These are phyloP conservation scores for Phytophthora nicotianae DNA, from an alignment of 352 stramenopile genomes.

Conservation along the genomic window DNA sequence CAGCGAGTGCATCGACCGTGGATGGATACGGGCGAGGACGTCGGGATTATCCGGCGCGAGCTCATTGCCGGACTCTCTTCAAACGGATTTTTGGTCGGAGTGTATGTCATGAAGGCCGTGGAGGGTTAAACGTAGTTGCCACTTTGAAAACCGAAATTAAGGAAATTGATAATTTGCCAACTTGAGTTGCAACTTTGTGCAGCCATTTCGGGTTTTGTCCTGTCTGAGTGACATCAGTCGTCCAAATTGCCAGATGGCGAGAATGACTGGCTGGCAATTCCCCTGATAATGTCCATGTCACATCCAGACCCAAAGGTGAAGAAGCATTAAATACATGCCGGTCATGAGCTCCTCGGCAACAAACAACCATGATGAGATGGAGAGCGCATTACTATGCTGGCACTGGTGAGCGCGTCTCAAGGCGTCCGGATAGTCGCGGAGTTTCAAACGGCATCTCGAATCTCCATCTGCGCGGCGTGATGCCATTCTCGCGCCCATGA, in stretches of 20 bases:
- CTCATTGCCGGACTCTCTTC: conserved; percentile 41
- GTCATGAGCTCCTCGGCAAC: background rate
- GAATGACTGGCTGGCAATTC: conserved; percentile 28
- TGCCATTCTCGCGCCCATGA: conserved; percentile 18
- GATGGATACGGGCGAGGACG: conserved; percentile 48
- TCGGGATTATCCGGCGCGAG: conserved; percentile 39
- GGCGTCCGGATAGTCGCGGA: conserved; percentile 9
- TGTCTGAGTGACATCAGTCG: conserved; percentile 15
- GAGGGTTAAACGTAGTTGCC: conserved; percentile 11
- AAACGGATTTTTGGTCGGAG: conserved; percentile 45
- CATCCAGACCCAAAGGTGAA: conserved; percentile 17
- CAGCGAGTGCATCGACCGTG: conserved; percentile 47
- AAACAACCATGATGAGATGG: background rate
- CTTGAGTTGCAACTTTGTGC: background rate
- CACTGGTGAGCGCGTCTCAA: background rate
- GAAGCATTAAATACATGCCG: background rate
- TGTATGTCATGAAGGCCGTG: conserved; percentile 41
- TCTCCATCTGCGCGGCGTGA: conserved; percentile 15
- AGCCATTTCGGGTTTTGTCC: conserved; percentile 18
- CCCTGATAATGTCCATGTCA: conserved; percentile 32
- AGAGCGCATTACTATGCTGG: background rate
- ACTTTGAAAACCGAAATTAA: background rate
- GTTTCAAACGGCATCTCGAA: conserved; percentile 18
- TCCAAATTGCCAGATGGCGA: conserved; percentile 19
- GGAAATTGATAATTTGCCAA: background rate